These are phyloP conservation scores for Suillus weaverae DNA, from an alignment of 768 basidiomycete species.

Conservation along the genomic window DNA sequence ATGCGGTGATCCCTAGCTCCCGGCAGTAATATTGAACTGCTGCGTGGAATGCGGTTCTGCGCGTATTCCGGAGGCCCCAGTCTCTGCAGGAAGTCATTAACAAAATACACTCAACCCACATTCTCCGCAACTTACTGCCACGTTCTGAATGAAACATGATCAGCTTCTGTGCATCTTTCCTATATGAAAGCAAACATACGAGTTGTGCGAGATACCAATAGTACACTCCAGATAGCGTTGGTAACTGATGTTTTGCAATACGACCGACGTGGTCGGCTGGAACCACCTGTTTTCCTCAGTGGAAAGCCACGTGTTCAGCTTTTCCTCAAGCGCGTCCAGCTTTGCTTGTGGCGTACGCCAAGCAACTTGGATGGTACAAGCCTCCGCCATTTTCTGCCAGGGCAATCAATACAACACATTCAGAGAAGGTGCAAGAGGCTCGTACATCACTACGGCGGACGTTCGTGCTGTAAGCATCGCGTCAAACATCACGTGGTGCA, in stretches of 20 bases:
- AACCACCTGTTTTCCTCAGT: constrained; percentile 83
- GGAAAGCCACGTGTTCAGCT: constrained; percentile 71
- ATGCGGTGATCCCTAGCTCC: constrained; percentile 64
- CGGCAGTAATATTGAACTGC: constrained; percentile 73
- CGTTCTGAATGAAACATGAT: constrained; percentile 23
- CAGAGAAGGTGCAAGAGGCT: constrained; percentile 4
- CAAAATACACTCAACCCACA: not conserved
- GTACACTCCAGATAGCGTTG: constrained; percentile 70
- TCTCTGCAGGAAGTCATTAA: constrained; percentile 33
- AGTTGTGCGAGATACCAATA: constrained; percentile 59
- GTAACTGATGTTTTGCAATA: constrained; percentile 60
- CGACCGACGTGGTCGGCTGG: constrained; percentile 63
- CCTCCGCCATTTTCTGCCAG: constrained; percentile 64
- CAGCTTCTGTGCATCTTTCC: not conserved
- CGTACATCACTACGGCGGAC: constrained; percentile 69
- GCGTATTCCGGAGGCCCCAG: constrained; percentile 61
- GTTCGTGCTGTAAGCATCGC: constrained; percentile 50
- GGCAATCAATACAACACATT: constrained; percentile 12
- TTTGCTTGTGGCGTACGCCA: constrained; percentile 76
- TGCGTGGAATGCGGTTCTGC: constrained; percentile 78
- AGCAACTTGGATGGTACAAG: constrained; percentile 65
- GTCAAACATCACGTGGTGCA: constrained; percentile 5
- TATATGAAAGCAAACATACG: constrained; percentile 31
- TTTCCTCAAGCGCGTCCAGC: constrained; percentile 66
- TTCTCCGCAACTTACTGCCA: constrained; percentile 32